Evolutionary conservation across 192 early-diverging fungal genomes (phyloP).

Genomic region (Rhizophagus sp.): DNA sequence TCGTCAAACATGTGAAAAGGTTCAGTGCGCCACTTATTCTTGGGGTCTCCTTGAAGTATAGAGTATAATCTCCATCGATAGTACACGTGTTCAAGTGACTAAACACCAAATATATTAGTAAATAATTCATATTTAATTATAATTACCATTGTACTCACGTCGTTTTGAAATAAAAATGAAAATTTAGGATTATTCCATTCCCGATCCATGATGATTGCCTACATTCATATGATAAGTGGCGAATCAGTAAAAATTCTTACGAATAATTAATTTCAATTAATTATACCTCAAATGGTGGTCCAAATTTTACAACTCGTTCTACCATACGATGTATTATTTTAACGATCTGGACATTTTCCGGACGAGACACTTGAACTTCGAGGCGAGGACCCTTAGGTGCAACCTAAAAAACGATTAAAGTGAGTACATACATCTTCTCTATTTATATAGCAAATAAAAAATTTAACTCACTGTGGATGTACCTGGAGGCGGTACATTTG

Average conservation of each 20-base stretch:
- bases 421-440: neutral
- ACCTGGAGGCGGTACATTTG: conserved; percentile 7
- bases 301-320: conserved; percentile 75
- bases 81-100: conserved; percentile 79
- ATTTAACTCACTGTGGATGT: neutral
- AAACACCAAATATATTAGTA: neutral
- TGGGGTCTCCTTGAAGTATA: conserved; percentile 80
- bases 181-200: conserved; percentile 68
- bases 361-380: conserved; percentile 69
- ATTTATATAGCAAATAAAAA: neutral
- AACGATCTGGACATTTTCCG: conserved; percentile 52
- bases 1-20: conserved; percentile 88
- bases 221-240: neutral
- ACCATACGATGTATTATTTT: conserved; percentile 82
- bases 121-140: neutral
- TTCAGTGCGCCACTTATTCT: conserved; percentile 66
- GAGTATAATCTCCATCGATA: conserved; percentile 94
- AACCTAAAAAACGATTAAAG: conserved; percentile 1
- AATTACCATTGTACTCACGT: conserved; percentile 44
- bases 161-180: conserved; percentile 70
- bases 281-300: conserved; percentile 68
- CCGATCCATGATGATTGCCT: conserved; percentile 63
- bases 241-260: neutral
- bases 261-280: too few relatives aligned
- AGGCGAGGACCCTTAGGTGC: conserved; percentile 40